These are phyloP conservation scores for Gnetum montanum DNA, from an alignment of 75 land plant species.

Conservation along the genomic window DNA sequence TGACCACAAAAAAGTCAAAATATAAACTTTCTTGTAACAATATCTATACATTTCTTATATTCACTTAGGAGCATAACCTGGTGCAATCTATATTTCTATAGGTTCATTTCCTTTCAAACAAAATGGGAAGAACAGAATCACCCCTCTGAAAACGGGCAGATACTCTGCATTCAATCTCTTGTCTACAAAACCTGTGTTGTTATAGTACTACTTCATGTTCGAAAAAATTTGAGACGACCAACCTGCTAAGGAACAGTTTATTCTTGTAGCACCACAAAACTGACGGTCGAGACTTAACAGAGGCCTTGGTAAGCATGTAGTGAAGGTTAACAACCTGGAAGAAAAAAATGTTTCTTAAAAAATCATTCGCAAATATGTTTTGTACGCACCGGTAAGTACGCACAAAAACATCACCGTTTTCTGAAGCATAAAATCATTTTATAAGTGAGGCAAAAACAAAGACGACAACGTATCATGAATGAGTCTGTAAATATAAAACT, in stretches of 20 bases:
- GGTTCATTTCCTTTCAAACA: too few species aligned
- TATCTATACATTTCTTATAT: too few species aligned
- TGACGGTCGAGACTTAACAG: conserved; percentile 55
- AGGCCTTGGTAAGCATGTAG: conserved; percentile 64
- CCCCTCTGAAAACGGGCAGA: too few species aligned
- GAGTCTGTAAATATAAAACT: background rate
- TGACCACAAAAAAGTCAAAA: too few species aligned
- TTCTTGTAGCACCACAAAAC: conserved; percentile 98
- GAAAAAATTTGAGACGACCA: too few species aligned
- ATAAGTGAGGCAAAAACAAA: background rate
- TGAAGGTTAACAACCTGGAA: conserved; percentile 89
- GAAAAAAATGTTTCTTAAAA: background rate
- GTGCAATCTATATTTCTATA: too few species aligned
- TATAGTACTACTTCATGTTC: too few species aligned
- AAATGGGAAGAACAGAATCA: too few species aligned
- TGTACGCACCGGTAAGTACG: background rate
- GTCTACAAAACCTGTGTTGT: too few species aligned
- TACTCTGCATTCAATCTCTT: too few species aligned
- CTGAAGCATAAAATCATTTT: background rate
- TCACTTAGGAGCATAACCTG: too few species aligned
- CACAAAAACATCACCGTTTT: background rate
- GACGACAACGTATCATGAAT: background rate
- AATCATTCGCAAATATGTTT: background rate
- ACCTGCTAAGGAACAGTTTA: conserved; percentile 93
- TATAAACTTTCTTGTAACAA: too few species aligned